Evolutionary conservation across 805 yeast species (phyloP), one percentile per base, ranked within the genome.

Genomic region (Jamesozyma gamospora): DNA sequence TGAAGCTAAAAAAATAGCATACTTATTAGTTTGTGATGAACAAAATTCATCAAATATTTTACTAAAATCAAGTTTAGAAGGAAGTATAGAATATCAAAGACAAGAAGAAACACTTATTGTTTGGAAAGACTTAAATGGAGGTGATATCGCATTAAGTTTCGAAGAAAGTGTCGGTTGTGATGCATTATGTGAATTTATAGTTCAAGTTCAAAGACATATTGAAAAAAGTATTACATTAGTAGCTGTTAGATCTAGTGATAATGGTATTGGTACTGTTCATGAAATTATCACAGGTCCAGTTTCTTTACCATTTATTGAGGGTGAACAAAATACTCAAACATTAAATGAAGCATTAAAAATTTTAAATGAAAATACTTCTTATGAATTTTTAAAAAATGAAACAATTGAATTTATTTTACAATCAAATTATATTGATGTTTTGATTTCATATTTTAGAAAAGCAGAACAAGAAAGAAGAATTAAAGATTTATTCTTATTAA

Each of bases 61-160:
- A 17, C 62, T 90, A 31, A 71, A 74, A 51, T 75, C 88, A 4
- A 69, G 60, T 42, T 67, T 90, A n/a, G 79, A 74, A 50, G 94
- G 94, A 0, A 62, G 74, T 24, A 79, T 78, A 3, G 94, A 83
- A 49, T 90, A 83, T 56, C 96, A 90, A 56, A 73, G 94, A 53
- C 97, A 92, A 54, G 95, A 87, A 55, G 96, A 87, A 42, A 87
- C 96, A 0, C 66, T 90, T 35, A 85, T 90, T 9, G 95, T 90
- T 16, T 90, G 97, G 97, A 82, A 94, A 9, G 95, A 85, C 53
- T 52, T 63, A 2, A 69, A 72, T 15, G 77, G 80, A 7, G 49
- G 49, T 34, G 94, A 86, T 58, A 75, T 85, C 46, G 97, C 97
- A 1, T 67, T 90, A 18, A 82, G 94, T 34, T 90, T 90, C 59